phyloP scores from a whole-genome alignment of 192 early-diverging fungal species.

The Linnemannia zychae region DNA sequence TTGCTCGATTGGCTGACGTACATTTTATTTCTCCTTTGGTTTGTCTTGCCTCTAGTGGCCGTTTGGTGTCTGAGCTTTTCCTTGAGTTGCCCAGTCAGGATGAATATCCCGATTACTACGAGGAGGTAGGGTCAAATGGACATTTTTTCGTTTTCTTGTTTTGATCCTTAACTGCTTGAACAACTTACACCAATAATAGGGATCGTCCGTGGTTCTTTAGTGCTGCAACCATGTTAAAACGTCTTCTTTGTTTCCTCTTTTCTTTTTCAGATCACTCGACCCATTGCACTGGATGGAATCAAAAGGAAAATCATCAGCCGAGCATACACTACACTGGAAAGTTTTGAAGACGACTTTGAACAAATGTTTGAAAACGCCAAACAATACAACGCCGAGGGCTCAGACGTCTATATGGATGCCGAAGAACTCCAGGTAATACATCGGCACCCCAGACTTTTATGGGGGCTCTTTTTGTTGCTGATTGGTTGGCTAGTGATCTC shows the following conservation, averaged over 20 bases:
- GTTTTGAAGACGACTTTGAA: conserved; percentile 85
- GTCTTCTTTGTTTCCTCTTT: background rate
- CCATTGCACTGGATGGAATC: conserved; percentile 69
- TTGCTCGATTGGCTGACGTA: background rate
- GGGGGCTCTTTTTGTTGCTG: background rate
- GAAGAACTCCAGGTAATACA: conserved; percentile 61
- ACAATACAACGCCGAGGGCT: conserved; percentile 89
- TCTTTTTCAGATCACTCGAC: conserved; percentile 62
- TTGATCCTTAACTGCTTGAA: conserved; percentile 72
- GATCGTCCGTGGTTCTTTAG: background rate
- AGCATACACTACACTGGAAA: conserved; percentile 76
- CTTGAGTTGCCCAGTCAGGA: conserved; percentile 79
- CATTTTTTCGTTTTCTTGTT: background rate
- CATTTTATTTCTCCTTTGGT: background rate
- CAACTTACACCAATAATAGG: background rate
- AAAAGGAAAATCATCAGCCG: conserved; percentile 71
- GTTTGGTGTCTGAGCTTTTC: conserved; percentile 83
- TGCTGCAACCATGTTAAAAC: background rate
- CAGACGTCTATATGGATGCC: conserved; percentile 87
- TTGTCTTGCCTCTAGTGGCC: conserved; percentile 54
- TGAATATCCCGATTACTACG: conserved; percentile 95
- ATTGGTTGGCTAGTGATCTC: background rate
- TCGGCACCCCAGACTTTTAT: no score
- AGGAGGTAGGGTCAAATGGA: conserved; percentile 41
- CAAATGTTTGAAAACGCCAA: conserved; percentile 93